Evolutionary conservation across 192 early-diverging fungal genomes (phyloP).

Genomic region (Coemansia reversa): DNA sequence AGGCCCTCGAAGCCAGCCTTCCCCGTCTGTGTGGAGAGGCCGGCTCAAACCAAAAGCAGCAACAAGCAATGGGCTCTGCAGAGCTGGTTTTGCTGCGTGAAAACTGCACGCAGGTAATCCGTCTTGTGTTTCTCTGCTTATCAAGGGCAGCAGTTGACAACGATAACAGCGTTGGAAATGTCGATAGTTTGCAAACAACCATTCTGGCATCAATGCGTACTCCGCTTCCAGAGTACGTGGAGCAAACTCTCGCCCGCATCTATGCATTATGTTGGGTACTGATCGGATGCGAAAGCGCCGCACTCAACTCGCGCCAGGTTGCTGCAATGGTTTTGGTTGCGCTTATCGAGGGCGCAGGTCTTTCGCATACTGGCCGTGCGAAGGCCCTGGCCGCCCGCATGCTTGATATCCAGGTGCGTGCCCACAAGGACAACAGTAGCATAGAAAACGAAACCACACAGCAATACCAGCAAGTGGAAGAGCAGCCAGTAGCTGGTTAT

Average conservation of each 20-base stretch:
- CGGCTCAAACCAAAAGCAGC: not conserved
- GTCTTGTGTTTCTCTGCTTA: constrained; percentile 39
- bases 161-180: not conserved
- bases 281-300: constrained; percentile 27
- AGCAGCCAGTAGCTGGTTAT: not conserved
- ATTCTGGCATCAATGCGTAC: constrained; percentile 39
- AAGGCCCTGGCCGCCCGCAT: constrained; percentile 19
- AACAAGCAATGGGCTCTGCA: constrained; percentile 23
- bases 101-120: constrained; percentile 39
- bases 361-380: constrained; percentile 16
- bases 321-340: constrained; percentile 45
- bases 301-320: constrained; percentile 44
- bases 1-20: constrained; percentile 17
- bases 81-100: constrained; percentile 37
- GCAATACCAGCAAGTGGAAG: not conserved
- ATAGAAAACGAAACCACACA: not conserved
- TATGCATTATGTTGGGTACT: constrained; percentile 39
- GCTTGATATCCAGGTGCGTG: constrained; percentile 20
- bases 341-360: constrained; percentile 42
- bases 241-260: constrained; percentile 20
- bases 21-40: constrained; percentile 8
- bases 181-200: constrained; percentile 9
- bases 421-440: not conserved
- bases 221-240: constrained; percentile 25
- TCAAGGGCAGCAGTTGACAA: constrained; percentile 28